Evolutionary conservation across 192 early-diverging fungal genomes (phyloP).

Genomic region (Backusella psychrophila): DNA sequence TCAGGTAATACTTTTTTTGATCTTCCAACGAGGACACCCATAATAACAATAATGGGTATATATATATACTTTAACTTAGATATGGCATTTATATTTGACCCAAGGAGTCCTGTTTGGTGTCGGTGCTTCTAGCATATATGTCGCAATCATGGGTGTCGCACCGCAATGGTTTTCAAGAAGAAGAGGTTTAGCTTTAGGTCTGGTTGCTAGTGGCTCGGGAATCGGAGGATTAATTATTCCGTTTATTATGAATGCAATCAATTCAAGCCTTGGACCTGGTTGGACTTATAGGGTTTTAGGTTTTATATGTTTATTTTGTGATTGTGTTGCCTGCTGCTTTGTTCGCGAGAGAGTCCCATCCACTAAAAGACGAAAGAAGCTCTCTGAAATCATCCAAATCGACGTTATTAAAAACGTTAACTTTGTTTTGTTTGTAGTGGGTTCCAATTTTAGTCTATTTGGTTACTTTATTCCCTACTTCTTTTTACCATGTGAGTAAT

Average conservation of each 20-base stretch:
- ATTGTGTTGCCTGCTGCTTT: neutral
- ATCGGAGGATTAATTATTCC: slow-evolving; percentile 68
- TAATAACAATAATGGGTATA: neutral
- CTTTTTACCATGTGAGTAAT: slow-evolving; percentile 23
- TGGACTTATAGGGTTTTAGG: slow-evolving; percentile 45
- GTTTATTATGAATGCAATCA: slow-evolving; percentile 53
- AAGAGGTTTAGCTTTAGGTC: slow-evolving; percentile 53
- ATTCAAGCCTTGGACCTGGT: slow-evolving; percentile 48
- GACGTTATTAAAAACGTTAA: slow-evolving; percentile 21
- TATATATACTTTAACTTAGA: slow-evolving; percentile 26
- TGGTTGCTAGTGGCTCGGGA: slow-evolving; percentile 61
- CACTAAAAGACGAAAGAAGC: neutral
- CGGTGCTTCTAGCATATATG: slow-evolving; percentile 33
- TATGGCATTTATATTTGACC: slow-evolving; percentile 60
- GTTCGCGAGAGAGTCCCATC: slow-evolving; percentile 17
- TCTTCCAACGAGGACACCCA: neutral
- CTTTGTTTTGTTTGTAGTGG: slow-evolving; percentile 20
- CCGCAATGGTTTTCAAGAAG: slow-evolving; percentile 58
- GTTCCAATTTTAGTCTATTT: slow-evolving; percentile 13
- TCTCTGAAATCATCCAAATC: slow-evolving; percentile 19
- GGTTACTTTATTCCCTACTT: slow-evolving; percentile 33
- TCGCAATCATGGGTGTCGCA: slow-evolving; percentile 35
- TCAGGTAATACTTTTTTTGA: slow-evolving; percentile 2
- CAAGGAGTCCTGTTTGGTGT: slow-evolving; percentile 61
- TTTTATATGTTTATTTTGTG: slow-evolving; percentile 18